phyloP scores from a whole-genome alignment of 345 rosid species.

The Salix exigua region DNA sequence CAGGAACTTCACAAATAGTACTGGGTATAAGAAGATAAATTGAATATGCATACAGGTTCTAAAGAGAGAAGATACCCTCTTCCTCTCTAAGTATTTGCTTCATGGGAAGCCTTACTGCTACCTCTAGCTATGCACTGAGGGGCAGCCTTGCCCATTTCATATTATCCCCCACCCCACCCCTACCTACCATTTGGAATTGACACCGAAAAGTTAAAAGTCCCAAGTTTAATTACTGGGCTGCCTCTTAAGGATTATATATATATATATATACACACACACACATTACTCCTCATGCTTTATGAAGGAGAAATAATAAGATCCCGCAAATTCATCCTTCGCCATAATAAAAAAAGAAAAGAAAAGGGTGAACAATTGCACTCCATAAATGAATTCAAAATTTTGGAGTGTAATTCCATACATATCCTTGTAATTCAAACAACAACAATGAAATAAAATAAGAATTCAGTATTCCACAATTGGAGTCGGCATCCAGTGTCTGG shows the following conservation, averaged over 20 bases:
- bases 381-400: not conserved
- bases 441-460: not conserved
- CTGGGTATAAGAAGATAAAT: not conserved
- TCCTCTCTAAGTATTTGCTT: not conserved
- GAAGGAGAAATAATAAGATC: not conserved
- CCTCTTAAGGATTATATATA: not conserved
- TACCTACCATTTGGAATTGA: not conserved
- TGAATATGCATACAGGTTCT: not conserved
- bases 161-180: not conserved
- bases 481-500: not conserved
- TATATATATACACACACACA: no score
- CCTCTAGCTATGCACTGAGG: not conserved
- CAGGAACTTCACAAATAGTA: not conserved
- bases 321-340: no score
- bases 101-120: not conserved
- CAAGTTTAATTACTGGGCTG: not conserved
- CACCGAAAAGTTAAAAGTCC: not conserved
- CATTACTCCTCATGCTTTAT: not conserved
- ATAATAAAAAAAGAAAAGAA: not conserved
- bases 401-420: not conserved
- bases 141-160: not conserved
- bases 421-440: not conserved
- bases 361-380: not conserved
- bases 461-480: not conserved
- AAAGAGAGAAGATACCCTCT: not conserved